Evolutionary conservation across 2,329 filamentous ascomycete genomes (phyloP).

Genomic region (Paramyrothecium sp.): DNA sequence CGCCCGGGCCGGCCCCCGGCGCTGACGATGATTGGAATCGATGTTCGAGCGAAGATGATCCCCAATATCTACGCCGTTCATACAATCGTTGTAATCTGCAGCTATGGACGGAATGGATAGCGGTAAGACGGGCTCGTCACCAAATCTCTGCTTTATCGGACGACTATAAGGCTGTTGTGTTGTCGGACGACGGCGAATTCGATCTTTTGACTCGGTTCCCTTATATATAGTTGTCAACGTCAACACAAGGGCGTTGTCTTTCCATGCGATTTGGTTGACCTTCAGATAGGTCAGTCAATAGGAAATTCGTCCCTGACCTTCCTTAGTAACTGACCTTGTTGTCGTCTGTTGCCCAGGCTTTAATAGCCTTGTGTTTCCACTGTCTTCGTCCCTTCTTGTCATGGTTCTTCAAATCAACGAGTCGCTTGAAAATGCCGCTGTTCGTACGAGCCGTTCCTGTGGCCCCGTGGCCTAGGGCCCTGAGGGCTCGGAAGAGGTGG

Average conservation of each 20-base stretch:
- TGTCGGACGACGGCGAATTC: background rate
- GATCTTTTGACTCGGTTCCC: background rate
- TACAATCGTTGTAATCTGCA: no score
- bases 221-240: background rate
- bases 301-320: no score
- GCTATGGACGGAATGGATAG: no score
- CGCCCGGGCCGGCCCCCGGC: background rate
- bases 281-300: background rate
- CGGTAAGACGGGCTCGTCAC: no score
- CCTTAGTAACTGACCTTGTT: background rate
- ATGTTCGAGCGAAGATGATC: no score
- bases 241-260: background rate
- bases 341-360: background rate
- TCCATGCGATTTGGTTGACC: background rate
- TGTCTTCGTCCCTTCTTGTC: background rate
- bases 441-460: slow-evolving; percentile 13
- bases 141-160: no score
- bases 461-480: slow-evolving; percentile 1
- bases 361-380: background rate
- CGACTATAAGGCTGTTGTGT: no score
- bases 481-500: slow-evolving; percentile 7
- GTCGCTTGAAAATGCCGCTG: slow-evolving; percentile 5
- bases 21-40: background rate
- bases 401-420: slow-evolving; percentile 1
- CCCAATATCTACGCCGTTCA: no score